Evolutionary conservation across 768 basidiomycete species (phyloP), one percentile per base, ranked within the genome.

Genomic region (Suillus occidentalis): DNA sequence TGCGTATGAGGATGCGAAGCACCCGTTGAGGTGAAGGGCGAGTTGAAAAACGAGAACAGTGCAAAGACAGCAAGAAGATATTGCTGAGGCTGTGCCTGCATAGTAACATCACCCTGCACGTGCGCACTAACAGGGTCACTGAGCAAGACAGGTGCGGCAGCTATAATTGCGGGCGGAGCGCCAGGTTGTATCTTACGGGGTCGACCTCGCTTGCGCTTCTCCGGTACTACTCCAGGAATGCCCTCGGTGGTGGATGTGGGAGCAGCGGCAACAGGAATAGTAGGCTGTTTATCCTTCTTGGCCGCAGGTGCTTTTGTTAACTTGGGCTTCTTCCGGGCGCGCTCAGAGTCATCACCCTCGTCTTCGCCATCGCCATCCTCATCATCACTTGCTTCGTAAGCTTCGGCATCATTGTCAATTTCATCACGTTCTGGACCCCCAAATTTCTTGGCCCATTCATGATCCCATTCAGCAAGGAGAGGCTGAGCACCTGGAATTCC

Each of bases 1-100:
- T 89, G 88, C 0, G 82, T 78, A 60, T 89, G 85, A n/a, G 66
- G 69, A 37, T 74, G 73, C 4, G 74, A 60, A 28, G 72, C 62
- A 12, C 73, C 71, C 12, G 78, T 75, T 1, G 84, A 80, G 0
- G 88, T 82, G 20, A 91, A 74, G 2, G 90, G 87, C 0, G 89
- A 90, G 70, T 91, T 92, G 81, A 93, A 91, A 78, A 94, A 90
- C 0, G 91, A 93, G 78, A 95, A 92, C 62, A 94, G 81, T 0
- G 91, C 90, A 70, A 94, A 94, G 34, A 87, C 87, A 34, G 91
- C 92, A 56, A 95, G 85, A 60, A 94, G 87, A 74, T 90, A 93
- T 66, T 92, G 91, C 50, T 75, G 81, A 3, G 78, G 74, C 20
- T 72, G 73, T 22, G 57, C 49, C 42, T 69, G 75, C 42, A 72